These are phyloP conservation scores for Nicotiana knightiana DNA, from an alignment of 257 asterid species.

Conservation along the genomic window DNA sequence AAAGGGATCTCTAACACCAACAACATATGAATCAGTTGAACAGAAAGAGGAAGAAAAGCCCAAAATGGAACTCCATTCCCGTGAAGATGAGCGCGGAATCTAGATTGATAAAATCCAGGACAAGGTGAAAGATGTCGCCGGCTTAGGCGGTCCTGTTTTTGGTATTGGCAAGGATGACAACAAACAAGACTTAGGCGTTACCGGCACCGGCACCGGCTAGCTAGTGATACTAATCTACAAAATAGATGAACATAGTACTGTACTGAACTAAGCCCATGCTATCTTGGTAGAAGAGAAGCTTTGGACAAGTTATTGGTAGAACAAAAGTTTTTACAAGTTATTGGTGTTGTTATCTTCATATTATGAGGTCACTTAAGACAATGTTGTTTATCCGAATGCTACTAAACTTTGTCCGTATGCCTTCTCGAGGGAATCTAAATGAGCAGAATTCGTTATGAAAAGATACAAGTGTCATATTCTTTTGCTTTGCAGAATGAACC, in stretches of 20 bases:
- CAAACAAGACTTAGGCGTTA: too few species aligned
- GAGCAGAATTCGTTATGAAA: neutral
- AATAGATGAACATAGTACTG: too few species aligned
- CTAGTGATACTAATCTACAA: too few species aligned
- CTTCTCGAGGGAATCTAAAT: slow-evolving; percentile 92
- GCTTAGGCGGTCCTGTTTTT: slow-evolving; percentile 4
- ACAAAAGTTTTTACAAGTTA: neutral
- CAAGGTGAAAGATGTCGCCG: slow-evolving; percentile 78
- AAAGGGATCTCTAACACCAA: slow-evolving; percentile 52
- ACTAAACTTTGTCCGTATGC: slow-evolving; percentile 56
- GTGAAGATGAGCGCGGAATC: slow-evolving; percentile 74
- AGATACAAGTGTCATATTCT: neutral
- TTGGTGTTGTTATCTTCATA: neutral
- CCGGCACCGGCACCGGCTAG: too few species aligned
- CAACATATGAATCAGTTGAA: slow-evolving; percentile 20
- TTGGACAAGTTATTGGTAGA: neutral
- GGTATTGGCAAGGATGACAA: too few species aligned
- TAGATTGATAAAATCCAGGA: slow-evolving; percentile 58
- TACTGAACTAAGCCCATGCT: neutral
- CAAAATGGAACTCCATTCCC: slow-evolving; percentile 43
- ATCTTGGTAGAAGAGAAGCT: neutral
- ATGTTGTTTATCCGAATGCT: neutral
- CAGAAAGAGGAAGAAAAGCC: slow-evolving; percentile 59
- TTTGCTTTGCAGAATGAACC: neutral
- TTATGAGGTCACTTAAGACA: neutral